Base-by-base conservation (phyloP, 495 filamentous ascomycete genomes). In the Xylaria nigripes region DNA sequence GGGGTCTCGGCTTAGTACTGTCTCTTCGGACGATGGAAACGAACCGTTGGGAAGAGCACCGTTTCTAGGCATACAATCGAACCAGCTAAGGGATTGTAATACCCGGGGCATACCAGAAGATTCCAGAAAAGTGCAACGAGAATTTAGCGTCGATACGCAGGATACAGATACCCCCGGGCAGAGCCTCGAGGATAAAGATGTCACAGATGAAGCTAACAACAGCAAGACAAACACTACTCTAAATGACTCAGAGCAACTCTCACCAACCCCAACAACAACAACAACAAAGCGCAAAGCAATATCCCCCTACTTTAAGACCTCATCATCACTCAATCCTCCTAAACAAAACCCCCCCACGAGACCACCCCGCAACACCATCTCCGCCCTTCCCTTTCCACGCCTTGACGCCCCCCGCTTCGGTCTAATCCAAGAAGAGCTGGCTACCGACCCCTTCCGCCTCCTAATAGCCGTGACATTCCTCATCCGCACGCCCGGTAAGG, bases 401-500 rank as follows among this genome's bases (percentile, higher is more conserved):
- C 81, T 91, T 36, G 71, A 79, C 22, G 69, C 77, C 1, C 64
- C 74, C 0, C 57, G 62, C 23, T 95, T 94, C 64, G 90, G 90
- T 0, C 75, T 96, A 15, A 80, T 94, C 32, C 90, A 96, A 70
- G 90, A 95, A 70, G 77, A 84, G 55, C 78, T 93, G 40, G 80
- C 85, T 2, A 63, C 74, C 50, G 70, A 85, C 44, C 86, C 89
- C 1, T 90, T 90, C 61, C 77, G 76, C 6, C 74, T 93, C 6
- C 77, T 93, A 13, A 73, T 93, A 40, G 86, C 84, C 13, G 82
- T 86, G 2, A 87, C 87, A 0, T 92, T 96, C 56, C 77, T 96
- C 5, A 96, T 91, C 66, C 78, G 85, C 34, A 96, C 90, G 1
- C 72, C 78, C 0, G 92, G 86, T 22, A 77, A 70, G 15, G 77